Base-by-base conservation (phyloP, 164 flowering plant species). In the Tetrastigma voinierianum region DNA sequence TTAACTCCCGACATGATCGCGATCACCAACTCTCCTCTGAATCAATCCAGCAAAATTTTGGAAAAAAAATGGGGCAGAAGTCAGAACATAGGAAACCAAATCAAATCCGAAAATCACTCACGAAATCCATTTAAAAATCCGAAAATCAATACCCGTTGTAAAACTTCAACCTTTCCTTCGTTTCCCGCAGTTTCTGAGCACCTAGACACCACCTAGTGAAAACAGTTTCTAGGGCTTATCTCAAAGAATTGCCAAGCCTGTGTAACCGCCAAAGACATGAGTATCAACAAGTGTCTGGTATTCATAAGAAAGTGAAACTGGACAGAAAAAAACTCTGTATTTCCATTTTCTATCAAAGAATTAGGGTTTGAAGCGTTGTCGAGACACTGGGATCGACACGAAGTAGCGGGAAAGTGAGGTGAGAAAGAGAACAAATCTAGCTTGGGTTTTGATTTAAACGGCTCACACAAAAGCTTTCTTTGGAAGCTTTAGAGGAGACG, bases 361-460 rank as follows among this genome's bases (percentile, higher is more conserved):
- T 69, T 63, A 70, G 72, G 62, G 63, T 63, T 66, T 52, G 45
- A 16, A 40, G 48, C 44, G 45, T 21, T 52, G 51, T 7, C 18
- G 23, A n/a, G 17, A 32, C 40, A 32, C 6, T 32, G 32, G 0
- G 61, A 46, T 51, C 53, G 72, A 61, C 14, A 45, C 49, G 65
- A 60, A 68, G 65, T 66, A 69, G 74, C 74, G 74, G 70, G 74
- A 66, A 71, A 65, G 69, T 53, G 62, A 71, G 57, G 40, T 3
- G 40, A 32, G 40, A 32, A 7, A 32, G 40, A 32, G 7, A 32
- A 7, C 3, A 6, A 0, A 32, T 3, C 40, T 32, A 7, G 40
- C 40, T 32, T 32, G 40, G 6, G 40, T 32, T 32, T 32, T 32
- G 40, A 32, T n/a, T 49, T 49, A 49, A 49, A 49, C 52, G 52